Conservation (phyloP, 495 filamentous ascomycete genomes). For the Gamarada debralockiae region DNA sequence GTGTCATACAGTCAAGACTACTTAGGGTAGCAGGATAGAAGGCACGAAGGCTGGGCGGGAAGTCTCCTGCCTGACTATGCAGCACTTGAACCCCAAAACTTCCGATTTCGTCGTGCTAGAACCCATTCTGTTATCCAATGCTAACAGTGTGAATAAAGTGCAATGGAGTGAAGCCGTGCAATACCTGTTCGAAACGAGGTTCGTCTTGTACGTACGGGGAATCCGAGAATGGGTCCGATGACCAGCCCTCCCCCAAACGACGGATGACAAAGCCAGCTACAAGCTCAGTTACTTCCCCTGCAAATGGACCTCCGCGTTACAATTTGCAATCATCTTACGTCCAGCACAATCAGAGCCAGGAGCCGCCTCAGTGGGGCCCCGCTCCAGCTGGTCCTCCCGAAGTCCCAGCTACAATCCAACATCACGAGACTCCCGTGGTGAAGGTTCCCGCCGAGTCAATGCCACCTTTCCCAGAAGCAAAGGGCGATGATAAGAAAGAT, state of each 20-base stretch:
- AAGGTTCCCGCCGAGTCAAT: background rate
- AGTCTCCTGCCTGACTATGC: background rate
- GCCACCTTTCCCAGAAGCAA: background rate
- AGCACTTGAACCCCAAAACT: background rate
- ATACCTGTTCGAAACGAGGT: conserved; percentile 58
- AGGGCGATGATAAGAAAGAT: background rate
- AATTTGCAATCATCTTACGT: too few species aligned
- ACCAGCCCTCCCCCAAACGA: conserved; percentile 41
- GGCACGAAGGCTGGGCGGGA: too few species aligned
- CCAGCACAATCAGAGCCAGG: too few species aligned
- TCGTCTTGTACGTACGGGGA: conserved; percentile 49
- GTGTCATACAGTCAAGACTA: background rate
- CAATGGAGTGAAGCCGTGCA: conserved; percentile 67
- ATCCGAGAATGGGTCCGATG: conserved; percentile 19
- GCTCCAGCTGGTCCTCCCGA: too few species aligned
- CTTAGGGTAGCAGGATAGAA: too few species aligned
- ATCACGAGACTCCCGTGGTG: too few species aligned
- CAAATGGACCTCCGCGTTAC: background rate
- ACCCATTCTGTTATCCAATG: background rate
- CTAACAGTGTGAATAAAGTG: conserved; percentile 38
- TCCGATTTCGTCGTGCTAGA: background rate
- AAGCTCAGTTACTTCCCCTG: background rate
- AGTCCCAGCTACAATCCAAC: too few species aligned
- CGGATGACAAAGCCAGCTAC: conserved; percentile 15
- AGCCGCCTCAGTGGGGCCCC: too few species aligned